Conservation (phyloP, 2,329 filamentous ascomycete species). For the Fusarium clavum region DNA sequence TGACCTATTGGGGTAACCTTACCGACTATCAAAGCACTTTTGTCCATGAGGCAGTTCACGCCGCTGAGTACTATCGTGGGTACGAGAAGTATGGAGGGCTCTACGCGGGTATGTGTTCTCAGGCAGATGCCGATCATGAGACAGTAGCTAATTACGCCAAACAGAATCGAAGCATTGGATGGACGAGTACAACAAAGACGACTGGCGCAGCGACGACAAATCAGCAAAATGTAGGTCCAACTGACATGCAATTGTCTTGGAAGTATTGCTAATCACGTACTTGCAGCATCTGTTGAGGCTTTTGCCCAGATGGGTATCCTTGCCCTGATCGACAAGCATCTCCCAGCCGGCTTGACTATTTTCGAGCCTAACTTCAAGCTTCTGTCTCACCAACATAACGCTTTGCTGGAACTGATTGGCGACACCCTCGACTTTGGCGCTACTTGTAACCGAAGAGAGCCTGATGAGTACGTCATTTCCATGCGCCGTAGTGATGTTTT, state of each 20-base stretch:
- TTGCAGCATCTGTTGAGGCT: not conserved
- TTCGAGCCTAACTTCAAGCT: not conserved
- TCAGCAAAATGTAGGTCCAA: not conserved
- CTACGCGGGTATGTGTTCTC: not conserved
- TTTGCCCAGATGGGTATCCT: not conserved
- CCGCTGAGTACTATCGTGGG: not conserved
- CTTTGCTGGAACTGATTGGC: not conserved
- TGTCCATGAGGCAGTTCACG: not conserved
- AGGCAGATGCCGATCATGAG: no score
- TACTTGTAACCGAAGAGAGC: not conserved
- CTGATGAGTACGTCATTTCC: not conserved
- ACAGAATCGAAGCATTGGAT: not conserved
- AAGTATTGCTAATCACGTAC: not conserved
- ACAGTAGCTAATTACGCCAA: not conserved
- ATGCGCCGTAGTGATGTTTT: not conserved
- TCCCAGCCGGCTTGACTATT: not conserved
- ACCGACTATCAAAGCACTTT: not conserved
- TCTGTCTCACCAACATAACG: not conserved
- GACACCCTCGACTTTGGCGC: not conserved
- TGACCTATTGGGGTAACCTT: not conserved
- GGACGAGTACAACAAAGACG: not conserved
- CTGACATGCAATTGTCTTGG: not conserved
- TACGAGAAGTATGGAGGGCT: not conserved
- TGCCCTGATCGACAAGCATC: not conserved
- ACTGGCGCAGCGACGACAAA: not conserved